Base-by-base conservation (phyloP, 1,284 basidiomycete genomes). In the Cryptococcus deneoformans region DNA sequence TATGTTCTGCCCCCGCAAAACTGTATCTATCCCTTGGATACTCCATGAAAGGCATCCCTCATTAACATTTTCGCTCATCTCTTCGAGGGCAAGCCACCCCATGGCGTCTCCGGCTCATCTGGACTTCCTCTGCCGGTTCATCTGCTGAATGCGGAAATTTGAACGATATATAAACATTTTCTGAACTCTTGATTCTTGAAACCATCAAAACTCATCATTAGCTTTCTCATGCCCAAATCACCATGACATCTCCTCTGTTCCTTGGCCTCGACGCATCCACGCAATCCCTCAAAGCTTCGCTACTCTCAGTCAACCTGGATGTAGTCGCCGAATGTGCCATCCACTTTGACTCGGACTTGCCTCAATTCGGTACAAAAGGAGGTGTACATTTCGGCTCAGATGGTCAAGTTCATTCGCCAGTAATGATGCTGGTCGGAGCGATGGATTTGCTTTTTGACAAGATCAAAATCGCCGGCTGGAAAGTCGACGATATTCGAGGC, bases 181-280 rank as follows among this genome's bases (percentile, higher is more conserved):
- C 29, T 29, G 29, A 29, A 29, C 5, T 29, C 29, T 29, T 29
- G 29, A 29, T 29, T 29, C 29, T 29, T 5, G 29, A 29, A 29
- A 29, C 5, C 29, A 3, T 29, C 29, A 29, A 29, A 29, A 29
- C 5, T 29, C 29, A 29, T 29, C 29, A 29, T 29, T 29, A 29
- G 29, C 29, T 5, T 29, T 29, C 29, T 29, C 29, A 5, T 29
- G 29, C 29, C 29, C 40, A 42, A 42, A 42, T 11, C 6, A 46
- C 37, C 46, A 57, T 50, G 51, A 11, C 51, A 9, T 37, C 35
- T 7, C 81, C 80, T 7, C 83, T 88, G 55, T 92, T 92, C 73
- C 86, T 94, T 34, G 91, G 92, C 11, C 82, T 94, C 56, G 91
- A 95, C 76, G 82, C 91, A 48, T 91, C 89, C 6, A 94, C 90